Evolutionary conservation across 2,329 filamentous ascomycete genomes (phyloP), one percentile per base, ranked within the genome.

Genomic region (Penicillium sp.): DNA sequence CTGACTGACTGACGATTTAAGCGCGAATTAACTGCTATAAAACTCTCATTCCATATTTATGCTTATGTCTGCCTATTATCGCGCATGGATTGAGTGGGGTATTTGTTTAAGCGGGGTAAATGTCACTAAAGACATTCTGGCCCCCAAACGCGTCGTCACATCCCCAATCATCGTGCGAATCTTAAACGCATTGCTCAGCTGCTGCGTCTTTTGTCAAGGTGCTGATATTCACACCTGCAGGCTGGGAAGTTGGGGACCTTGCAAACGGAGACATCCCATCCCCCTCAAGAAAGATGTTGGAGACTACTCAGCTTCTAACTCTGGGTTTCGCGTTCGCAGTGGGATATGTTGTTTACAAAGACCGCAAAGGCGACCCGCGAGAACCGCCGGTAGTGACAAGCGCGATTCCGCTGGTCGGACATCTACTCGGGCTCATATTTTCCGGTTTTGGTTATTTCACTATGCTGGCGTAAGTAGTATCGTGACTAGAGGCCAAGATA

Each of bases 321-420:
- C 31, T 60, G 6, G 54, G 57, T 11, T 14, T 46, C 20, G 43
- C 52, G 20, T 41, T 43, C 12, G 50, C 43, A 9, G 40, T 59
- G 25, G 59, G 57, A 26, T 54, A 53, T 25, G 15, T 56, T 8
- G 25, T 56, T 7, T 54, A 54, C 48, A 53, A 31, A 12, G 26
- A 48, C 4, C 37, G 18, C 37, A 35, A 26, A 12, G 47, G 51
- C 33, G 67, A 70, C 44, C 60, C 66, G 14, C 64, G 64, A 8
- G 68, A 70, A 47, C 68, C 68, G 3, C 66, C 67, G 0, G 15
- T 54, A 11, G 50, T 68, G 23, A 42, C 43, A 8, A 52, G 49
- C 25, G 31, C 41, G 4, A 63, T 71, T 33, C 69, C 69, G 1
- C n/a, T 70, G 2, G 37, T 71, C 40, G 67, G 69, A 9, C 69